Percentiles rank a stretch among this genome's conserved stretches.
Evolutionary conservation across 1,284 basidiomycete species (phyloP).

Genomic region (Coriolopsis trogii): DNA sequence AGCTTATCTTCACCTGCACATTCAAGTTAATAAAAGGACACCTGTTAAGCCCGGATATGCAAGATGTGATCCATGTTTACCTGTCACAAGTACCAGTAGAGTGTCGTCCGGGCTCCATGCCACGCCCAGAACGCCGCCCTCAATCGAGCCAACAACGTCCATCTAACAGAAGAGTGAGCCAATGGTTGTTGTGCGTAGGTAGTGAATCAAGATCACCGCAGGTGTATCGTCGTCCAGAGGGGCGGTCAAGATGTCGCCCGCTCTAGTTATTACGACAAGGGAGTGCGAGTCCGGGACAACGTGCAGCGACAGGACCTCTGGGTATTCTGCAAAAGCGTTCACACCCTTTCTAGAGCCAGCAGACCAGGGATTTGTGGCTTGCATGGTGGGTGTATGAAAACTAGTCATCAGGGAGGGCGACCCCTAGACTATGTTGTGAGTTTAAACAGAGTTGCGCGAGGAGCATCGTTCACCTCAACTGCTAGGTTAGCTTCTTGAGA

Average conservation of each 20-base stretch:
- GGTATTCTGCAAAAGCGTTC: constrained; percentile 1
- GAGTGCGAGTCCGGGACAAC: constrained; percentile 30
- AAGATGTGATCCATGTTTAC: constrained; percentile 38
- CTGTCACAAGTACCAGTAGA: constrained; percentile 78
- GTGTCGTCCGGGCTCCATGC: constrained; percentile 93
- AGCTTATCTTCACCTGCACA: constrained; percentile 74
- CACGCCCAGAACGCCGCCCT: constrained; percentile 82
- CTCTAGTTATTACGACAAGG: constrained; percentile 65
- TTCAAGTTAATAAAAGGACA: background rate
- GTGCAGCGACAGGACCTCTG: constrained; percentile 33
- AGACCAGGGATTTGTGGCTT: constrained; percentile 31
- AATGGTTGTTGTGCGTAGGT: background rate
- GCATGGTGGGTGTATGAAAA: constrained; percentile 27
- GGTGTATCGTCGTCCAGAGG: constrained; percentile 57
- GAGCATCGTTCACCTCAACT: constrained; percentile 2
- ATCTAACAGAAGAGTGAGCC: constrained; percentile 39
- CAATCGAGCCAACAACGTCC: constrained; percentile 86
- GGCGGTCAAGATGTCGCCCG: constrained; percentile 79
- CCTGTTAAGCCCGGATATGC: no score
- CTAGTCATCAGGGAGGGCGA: constrained; percentile 24
- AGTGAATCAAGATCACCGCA: constrained; percentile 36
- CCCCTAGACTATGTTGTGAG: background rate
- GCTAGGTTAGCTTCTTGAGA: constrained; percentile 26
- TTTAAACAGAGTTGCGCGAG: background rate
- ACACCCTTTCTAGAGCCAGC: constrained; percentile 4